phyloP scores from a whole-genome alignment of 805 yeast species.

The Lachancea kluyveri region DNA sequence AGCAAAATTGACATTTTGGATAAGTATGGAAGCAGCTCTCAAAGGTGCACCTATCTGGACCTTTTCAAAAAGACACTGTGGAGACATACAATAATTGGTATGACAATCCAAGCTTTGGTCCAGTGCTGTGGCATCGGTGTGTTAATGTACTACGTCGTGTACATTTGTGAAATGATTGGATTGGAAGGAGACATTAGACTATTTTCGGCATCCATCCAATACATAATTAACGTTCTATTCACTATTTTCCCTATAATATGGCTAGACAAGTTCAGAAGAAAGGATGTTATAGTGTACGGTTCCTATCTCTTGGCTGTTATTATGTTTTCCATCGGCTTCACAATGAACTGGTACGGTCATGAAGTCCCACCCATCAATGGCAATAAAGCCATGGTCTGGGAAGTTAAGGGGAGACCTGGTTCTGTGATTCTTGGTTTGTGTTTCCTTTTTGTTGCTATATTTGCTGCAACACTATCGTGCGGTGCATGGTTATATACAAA shows the following conservation, averaged over 20 bases:
- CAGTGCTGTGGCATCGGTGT: constrained; percentile 42
- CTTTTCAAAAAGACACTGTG: constrained; percentile 31
- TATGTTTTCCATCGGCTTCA: constrained; percentile 30
- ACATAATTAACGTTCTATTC: constrained; percentile 36
- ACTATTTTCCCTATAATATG: constrained; percentile 39
- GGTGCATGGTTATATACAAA: constrained; percentile 45
- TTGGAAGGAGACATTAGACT: constrained; percentile 31
- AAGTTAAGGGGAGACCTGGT: constrained; percentile 35
- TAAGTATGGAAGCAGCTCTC: constrained; percentile 18
- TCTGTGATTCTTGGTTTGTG: constrained; percentile 39
- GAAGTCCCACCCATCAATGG: constrained; percentile 27
- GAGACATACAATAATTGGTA: constrained; percentile 34
- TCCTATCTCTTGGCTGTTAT: constrained; percentile 32
- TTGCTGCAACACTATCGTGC: constrained; percentile 41
- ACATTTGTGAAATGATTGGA: constrained; percentile 44
- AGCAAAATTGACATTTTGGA: constrained; percentile 20
- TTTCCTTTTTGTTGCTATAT: constrained; percentile 39
- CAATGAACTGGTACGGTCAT: constrained; percentile 34
- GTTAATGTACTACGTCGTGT: constrained; percentile 39
- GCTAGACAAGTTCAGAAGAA: constrained; percentile 41
- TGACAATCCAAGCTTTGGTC: constrained; percentile 35
- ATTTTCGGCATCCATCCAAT: constrained; percentile 35
- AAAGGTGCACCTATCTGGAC: constrained; percentile 11
- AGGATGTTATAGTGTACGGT: constrained; percentile 42
- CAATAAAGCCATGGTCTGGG: constrained; percentile 33